Evolutionary conservation across 2,329 filamentous ascomycete genomes (phyloP).

Genomic region (Gliomastix tumulicola): DNA sequence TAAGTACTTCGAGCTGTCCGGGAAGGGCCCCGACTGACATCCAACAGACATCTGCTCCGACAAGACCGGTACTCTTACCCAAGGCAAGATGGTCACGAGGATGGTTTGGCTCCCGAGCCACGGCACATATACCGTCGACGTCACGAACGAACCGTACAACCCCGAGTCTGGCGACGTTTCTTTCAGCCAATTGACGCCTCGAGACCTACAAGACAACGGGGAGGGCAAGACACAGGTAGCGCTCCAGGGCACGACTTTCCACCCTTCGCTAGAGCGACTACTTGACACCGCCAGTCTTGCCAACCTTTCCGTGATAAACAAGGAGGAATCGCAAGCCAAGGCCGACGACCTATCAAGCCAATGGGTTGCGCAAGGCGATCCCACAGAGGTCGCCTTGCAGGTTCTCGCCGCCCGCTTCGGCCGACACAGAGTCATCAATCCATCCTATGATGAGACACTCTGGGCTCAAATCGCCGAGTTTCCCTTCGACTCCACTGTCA

Average conservation of each 20-base stretch:
- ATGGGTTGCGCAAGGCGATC: slow-evolving; percentile 6
- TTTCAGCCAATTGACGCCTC: slow-evolving; percentile 8
- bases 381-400: slow-evolving; percentile 66
- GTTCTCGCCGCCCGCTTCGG: slow-evolving; percentile 66
- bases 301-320: slow-evolving; percentile 38
- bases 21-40: slow-evolving; percentile 1
- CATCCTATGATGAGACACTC: slow-evolving; percentile 37
- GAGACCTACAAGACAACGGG: slow-evolving; percentile 3
- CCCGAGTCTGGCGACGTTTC: slow-evolving; percentile 13
- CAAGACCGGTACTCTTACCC: slow-evolving; percentile 24
- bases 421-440: no score
- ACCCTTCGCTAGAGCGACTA: slow-evolving; percentile 37
- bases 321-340: no score
- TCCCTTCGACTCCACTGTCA: slow-evolving; percentile 67
- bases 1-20: slow-evolving; percentile 15
- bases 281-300: slow-evolving; percentile 52
- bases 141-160: slow-evolving; percentile 19
- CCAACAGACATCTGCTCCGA: slow-evolving; percentile 19
- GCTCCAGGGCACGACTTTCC: slow-evolving; percentile 24
- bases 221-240: slow-evolving; percentile 14
- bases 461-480: slow-evolving; percentile 61
- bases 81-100: slow-evolving; percentile 19
- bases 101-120: slow-evolving; percentile 21
- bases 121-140: slow-evolving; percentile 22
- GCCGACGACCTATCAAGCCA: neutral